phyloP scores from a whole-genome alignment of 805 yeast genomes.

The Vanderwaltozyma verrucispora region DNA sequence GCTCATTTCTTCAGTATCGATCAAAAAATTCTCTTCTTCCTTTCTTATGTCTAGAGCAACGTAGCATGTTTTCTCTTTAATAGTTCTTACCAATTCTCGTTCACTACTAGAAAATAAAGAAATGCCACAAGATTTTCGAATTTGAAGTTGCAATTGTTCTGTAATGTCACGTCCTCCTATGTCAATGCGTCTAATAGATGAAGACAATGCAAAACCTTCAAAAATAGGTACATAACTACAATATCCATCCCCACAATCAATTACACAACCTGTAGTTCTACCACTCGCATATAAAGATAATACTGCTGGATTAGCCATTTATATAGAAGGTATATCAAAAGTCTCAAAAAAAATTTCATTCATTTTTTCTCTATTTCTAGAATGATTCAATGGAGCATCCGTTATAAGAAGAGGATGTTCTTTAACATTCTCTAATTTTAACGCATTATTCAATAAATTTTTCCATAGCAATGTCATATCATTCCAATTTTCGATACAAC shows the following conservation, averaged over 20 bases:
- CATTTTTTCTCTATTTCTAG: constrained; percentile 82
- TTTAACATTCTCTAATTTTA: constrained; percentile 46
- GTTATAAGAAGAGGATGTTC: constrained; percentile 85
- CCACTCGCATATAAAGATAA: constrained; percentile 82
- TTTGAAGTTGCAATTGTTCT: constrained; percentile 54
- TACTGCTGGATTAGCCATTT: constrained; percentile 90
- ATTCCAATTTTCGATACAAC: constrained; percentile 71
- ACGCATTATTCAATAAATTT: constrained; percentile 46
- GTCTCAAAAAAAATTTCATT: constrained; percentile 88
- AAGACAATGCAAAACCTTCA: constrained; percentile 74
- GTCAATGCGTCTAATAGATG: constrained; percentile 63
- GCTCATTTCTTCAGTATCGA: constrained; percentile 9
- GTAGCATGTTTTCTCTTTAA: constrained; percentile 69
- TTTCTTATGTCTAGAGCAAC: constrained; percentile 45
- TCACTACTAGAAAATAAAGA: constrained; percentile 63
- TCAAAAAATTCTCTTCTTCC: constrained; percentile 43
- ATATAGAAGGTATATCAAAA: constrained; percentile 84
- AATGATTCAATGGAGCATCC: constrained; percentile 81
- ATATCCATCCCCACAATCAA: constrained; percentile 93
- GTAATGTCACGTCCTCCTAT: constrained; percentile 84
- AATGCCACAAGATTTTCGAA: constrained; percentile 58
- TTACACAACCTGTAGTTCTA: constrained; percentile 77
- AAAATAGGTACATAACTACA: constrained; percentile 80
- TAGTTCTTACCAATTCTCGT: constrained; percentile 63
- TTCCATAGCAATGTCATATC: constrained; percentile 82